Evolutionary conservation across 2,329 filamentous ascomycete genomes (phyloP).

Genomic region (Fusarium piperis): DNA sequence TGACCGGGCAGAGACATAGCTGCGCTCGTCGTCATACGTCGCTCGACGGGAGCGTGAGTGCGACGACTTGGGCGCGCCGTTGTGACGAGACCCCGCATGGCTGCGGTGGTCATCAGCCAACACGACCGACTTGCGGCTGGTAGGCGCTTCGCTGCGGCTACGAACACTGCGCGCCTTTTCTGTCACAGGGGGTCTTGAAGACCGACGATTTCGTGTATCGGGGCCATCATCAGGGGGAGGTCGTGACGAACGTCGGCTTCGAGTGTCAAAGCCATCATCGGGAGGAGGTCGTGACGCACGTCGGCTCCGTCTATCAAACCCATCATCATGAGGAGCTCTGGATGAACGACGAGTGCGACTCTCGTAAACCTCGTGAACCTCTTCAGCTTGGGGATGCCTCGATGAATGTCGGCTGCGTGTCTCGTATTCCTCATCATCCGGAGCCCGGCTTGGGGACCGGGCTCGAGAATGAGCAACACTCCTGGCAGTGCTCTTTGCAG

Average conservation of each 20-base stretch:
- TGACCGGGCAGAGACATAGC: conserved; percentile 56
- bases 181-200: conserved; percentile 48
- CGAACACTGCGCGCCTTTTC: conserved; percentile 45
- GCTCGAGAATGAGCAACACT: conserved; percentile 34
- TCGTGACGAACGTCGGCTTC: conserved; percentile 53
- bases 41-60: conserved; percentile 38
- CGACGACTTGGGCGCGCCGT: conserved; percentile 41
- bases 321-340: conserved; percentile 20
- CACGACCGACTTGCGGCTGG: conserved; percentile 40
- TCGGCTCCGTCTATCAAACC: conserved; percentile 29
- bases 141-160: conserved; percentile 52
- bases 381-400: conserved; percentile 44
- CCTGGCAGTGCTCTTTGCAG: conserved; percentile 32
- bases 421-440: conserved; percentile 46
- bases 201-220: conserved; percentile 53
- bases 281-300: conserved; percentile 26
- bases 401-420: conserved; percentile 52
- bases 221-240: conserved; percentile 43
- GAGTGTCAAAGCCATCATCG: conserved; percentile 48
- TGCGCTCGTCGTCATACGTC: conserved; percentile 49
- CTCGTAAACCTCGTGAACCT: conserved; percentile 33
- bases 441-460: conserved; percentile 43
- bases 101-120: conserved; percentile 56
- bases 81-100: conserved; percentile 50
- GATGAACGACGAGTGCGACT: conserved; percentile 33